A percentile compares a stretch with the other conserved stretches of the same genome.
These are phyloP conservation scores for Fusarium praegraminearum DNA, from an alignment of 2,329 filamentous ascomycete genomes.

Conservation along the genomic window DNA sequence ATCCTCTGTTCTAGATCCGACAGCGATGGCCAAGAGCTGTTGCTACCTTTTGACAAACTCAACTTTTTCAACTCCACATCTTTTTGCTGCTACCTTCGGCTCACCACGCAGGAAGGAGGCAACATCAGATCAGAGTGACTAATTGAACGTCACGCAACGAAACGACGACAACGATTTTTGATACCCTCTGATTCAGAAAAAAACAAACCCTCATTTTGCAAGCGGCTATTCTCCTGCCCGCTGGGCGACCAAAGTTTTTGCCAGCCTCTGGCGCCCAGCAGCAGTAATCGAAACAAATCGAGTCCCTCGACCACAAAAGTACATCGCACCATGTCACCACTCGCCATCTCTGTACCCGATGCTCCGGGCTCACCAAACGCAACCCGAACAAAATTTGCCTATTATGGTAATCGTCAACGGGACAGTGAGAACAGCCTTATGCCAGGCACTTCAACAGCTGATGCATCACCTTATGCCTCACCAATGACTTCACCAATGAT, in stretches of 20 bases:
- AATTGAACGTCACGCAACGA: slow-evolving; percentile 36
- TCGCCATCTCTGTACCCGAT: slow-evolving; percentile 41
- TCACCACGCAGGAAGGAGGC: slow-evolving; percentile 36
- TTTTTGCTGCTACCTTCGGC: slow-evolving; percentile 36
- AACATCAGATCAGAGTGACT: slow-evolving; percentile 34
- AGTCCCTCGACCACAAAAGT: slow-evolving; percentile 18
- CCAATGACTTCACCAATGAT: slow-evolving; percentile 38
- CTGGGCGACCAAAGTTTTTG: slow-evolving; percentile 44
- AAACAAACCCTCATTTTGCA: slow-evolving; percentile 20
- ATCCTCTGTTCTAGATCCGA: slow-evolving; percentile 35
- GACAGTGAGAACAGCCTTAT: slow-evolving; percentile 39
- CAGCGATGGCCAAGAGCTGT: slow-evolving; percentile 46
- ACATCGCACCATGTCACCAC: slow-evolving; percentile 37
- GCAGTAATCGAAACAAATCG: slow-evolving; percentile 28
- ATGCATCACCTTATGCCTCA: slow-evolving; percentile 45
- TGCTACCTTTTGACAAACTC: slow-evolving; percentile 24
- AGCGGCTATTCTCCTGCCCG: slow-evolving; percentile 18
- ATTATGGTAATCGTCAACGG: slow-evolving; percentile 36
- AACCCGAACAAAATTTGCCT: slow-evolving; percentile 39
- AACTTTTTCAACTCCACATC: slow-evolving; percentile 24
- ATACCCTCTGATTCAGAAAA: slow-evolving; percentile 31
- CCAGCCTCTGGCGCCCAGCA: slow-evolving; percentile 42
- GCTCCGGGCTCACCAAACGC: slow-evolving; percentile 38
- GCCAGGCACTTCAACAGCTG: slow-evolving; percentile 32
- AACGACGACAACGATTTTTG: slow-evolving; percentile 31